phyloP scores from a whole-genome alignment of 2,329 filamentous ascomycete genomes.

The Gaeumannomyces tritici region DNA sequence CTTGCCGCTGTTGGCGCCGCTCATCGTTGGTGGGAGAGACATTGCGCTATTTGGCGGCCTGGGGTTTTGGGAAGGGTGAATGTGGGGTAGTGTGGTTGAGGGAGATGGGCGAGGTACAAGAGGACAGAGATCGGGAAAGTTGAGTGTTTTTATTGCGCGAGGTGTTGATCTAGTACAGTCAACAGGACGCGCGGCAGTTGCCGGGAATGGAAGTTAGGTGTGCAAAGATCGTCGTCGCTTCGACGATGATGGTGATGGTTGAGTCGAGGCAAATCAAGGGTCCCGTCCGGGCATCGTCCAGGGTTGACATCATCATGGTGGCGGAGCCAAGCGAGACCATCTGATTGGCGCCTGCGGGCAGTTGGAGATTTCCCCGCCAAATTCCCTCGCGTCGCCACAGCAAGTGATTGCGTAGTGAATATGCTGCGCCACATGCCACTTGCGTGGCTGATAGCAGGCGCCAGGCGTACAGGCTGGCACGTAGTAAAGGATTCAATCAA shows the following conservation, averaged over 20 bases:
- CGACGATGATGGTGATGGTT: background rate
- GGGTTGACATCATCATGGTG: slow-evolving; percentile 1
- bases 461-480: no score
- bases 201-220: background rate
- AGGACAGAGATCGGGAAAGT: background rate
- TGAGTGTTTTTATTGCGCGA: background rate
- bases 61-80: background rate
- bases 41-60: background rate
- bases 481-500: background rate
- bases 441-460: no score
- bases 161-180: background rate
- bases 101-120: background rate
- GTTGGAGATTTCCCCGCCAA: background rate
- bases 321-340: background rate
- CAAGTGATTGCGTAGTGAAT: background rate
- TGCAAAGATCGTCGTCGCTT: background rate
- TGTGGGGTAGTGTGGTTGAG: background rate
- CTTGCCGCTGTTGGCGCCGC: slow-evolving; percentile 1
- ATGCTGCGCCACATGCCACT: no score
- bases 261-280: background rate
- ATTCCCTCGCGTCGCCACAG: background rate
- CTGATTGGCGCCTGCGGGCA: background rate
- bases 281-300: background rate
- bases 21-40: slow-evolving; percentile 2
- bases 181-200: background rate